These are phyloP conservation scores for Alternaria infectoria DNA, from an alignment of 2,329 filamentous ascomycete species.

Conservation along the genomic window DNA sequence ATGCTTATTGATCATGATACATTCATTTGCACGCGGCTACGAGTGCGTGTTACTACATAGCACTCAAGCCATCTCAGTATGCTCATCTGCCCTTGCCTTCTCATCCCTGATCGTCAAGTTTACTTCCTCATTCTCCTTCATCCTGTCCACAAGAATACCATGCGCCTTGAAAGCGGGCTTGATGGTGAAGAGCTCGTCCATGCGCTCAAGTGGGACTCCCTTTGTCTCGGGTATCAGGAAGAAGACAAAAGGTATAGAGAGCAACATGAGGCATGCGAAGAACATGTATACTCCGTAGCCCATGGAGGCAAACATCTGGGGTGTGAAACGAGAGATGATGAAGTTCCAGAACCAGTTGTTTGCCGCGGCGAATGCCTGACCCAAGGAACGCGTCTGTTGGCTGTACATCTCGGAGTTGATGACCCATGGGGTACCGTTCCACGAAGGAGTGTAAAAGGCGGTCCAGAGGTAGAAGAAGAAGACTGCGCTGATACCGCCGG, in stretches of 20 bases:
- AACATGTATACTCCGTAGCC: constrained; percentile 55
- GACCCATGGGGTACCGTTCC: constrained; percentile 80
- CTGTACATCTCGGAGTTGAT: constrained; percentile 78
- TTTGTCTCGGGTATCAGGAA: constrained; percentile 55
- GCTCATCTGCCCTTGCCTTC: constrained; percentile 43
- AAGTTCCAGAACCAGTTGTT: constrained; percentile 79
- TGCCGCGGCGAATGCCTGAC: constrained; percentile 58
- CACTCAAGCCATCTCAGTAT: constrained; percentile 12
- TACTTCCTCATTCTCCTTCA: constrained; percentile 47
- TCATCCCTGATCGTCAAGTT: constrained; percentile 26
- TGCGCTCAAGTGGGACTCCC: constrained; percentile 54
- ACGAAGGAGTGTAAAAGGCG: constrained; percentile 71
- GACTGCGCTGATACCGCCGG: constrained; percentile 65
- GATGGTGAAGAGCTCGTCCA: constrained; percentile 57
- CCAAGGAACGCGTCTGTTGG: constrained; percentile 67
- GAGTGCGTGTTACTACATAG: not conserved
- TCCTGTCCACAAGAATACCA: constrained; percentile 47
- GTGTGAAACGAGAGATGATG: constrained; percentile 71
- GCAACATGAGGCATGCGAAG: constrained; percentile 56
- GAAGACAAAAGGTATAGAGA: constrained; percentile 48
- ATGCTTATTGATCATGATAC: not conserved
- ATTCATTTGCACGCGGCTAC: not conserved
- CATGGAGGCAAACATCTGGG: constrained; percentile 65
- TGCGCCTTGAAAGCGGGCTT: constrained; percentile 53
- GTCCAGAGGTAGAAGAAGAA: constrained; percentile 80